Conservation (phyloP, 2,329 filamentous ascomycete species). For the Volutella citrinella region DNA sequence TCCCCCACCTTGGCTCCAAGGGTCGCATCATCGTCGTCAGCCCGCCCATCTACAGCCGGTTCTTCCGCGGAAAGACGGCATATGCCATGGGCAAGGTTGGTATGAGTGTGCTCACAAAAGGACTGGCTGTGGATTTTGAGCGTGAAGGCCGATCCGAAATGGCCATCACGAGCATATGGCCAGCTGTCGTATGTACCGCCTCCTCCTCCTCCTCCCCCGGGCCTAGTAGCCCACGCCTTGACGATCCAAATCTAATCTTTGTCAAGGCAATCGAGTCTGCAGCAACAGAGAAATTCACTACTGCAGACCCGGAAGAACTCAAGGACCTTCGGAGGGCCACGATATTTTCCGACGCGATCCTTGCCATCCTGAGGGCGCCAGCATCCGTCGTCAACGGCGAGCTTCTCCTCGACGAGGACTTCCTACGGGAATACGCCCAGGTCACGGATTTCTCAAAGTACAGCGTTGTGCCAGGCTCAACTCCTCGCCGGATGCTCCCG, state of each 20-base stretch:
- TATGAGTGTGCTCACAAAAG: constrained; percentile 80
- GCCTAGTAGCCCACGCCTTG: neutral
- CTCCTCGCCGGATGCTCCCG: constrained; percentile 77
- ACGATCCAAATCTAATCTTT: constrained; percentile 1
- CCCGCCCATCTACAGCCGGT: constrained; percentile 81
- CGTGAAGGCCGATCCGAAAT: constrained; percentile 63
- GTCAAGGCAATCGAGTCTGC: constrained; percentile 67
- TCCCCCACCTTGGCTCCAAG: constrained; percentile 60
- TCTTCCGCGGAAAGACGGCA: constrained; percentile 81
- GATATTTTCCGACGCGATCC: constrained; percentile 77
- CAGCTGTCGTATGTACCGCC: constrained; percentile 67
- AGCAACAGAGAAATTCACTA: constrained; percentile 58
- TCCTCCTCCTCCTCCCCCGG: neutral
- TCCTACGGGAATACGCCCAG: constrained; percentile 61
- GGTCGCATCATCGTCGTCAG: constrained; percentile 75
- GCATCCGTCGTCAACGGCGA: constrained; percentile 64
- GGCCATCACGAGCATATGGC: constrained; percentile 82
- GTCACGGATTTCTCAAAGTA: constrained; percentile 73
- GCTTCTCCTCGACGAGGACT: constrained; percentile 77
- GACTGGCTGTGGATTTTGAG: constrained; percentile 77
- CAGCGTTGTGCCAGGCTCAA: constrained; percentile 59
- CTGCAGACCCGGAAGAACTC: constrained; percentile 41
- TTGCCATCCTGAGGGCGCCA: constrained; percentile 65
- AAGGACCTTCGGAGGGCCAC: constrained; percentile 65
- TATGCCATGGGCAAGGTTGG: constrained; percentile 78